These are phyloP conservation scores for Silene vulgaris DNA, from an alignment of 179 eudicot genomes.

Conservation along the genomic window DNA sequence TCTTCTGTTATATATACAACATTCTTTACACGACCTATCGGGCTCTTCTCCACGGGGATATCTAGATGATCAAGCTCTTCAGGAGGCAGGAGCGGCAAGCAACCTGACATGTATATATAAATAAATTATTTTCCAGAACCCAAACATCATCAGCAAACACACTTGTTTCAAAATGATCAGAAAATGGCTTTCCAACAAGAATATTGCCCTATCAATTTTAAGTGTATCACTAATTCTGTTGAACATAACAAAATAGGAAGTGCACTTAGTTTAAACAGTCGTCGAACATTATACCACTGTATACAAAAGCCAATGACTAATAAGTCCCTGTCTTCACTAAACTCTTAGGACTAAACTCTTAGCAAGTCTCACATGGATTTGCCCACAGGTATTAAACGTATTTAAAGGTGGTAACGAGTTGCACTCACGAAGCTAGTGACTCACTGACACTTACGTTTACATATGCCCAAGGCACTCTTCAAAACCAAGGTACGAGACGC, in stretches of 20 bases:
- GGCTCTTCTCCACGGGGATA: slow-evolving; percentile 41
- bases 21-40: slow-evolving; percentile 43
- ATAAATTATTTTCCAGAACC: not conserved
- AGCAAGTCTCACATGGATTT: too few species aligned
- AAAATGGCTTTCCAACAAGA: not conserved
- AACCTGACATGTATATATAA: slow-evolving; percentile 34
- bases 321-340: not conserved
- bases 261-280: not conserved
- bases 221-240: too few species aligned
- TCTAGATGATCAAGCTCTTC: slow-evolving; percentile 72
- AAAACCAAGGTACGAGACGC: not conserved
- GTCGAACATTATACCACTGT: not conserved
- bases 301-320: not conserved
- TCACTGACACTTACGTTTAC: not conserved
- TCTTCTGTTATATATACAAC: slow-evolving; percentile 57
- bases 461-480: not conserved
- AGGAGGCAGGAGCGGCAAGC: slow-evolving; percentile 58
- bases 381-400: too few species aligned
- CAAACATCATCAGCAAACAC: not conserved
- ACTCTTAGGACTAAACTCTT: too few species aligned
- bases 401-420: too few species aligned
- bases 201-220: not conserved
- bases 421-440: not conserved
- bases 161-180: not conserved
- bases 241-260: not conserved